These are phyloP conservation scores for Penicillium cinerascens DNA, from an alignment of 495 filamentous ascomycete genomes.

Conservation along the genomic window DNA sequence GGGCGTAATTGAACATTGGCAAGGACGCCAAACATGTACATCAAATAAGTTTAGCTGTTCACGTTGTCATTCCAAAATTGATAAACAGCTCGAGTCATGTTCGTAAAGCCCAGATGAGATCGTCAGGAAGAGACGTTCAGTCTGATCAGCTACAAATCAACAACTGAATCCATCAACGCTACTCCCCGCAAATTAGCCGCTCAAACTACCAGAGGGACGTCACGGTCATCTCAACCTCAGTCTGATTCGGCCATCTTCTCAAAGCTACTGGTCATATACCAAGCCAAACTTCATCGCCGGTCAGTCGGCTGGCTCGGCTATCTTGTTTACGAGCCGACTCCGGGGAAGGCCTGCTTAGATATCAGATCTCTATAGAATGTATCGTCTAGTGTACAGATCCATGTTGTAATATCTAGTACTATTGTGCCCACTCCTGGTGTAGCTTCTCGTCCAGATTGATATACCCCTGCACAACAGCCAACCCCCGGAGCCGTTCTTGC, in stretches of 20 bases:
- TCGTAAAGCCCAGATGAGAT: too few species aligned
- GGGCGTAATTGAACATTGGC: too few species aligned
- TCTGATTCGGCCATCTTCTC: not conserved
- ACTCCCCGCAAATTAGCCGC: not conserved
- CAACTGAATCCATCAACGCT: not conserved
- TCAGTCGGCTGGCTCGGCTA: not conserved
- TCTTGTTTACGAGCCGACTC: not conserved
- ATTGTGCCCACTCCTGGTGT: slow-evolving; percentile 37
- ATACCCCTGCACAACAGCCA: slow-evolving; percentile 52
- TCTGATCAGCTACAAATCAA: not conserved
- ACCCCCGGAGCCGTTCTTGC: slow-evolving; percentile 51
- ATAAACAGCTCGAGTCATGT: too few species aligned
- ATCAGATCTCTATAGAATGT: not conserved
- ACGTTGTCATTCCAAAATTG: slow-evolving; percentile 46
- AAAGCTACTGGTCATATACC: not conserved
- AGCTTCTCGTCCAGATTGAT: slow-evolving; percentile 47
- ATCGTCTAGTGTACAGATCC: not conserved
- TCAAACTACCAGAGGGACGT: not conserved
- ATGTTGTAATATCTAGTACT: not conserved
- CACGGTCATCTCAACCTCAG: not conserved
- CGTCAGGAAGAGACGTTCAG: too few species aligned
- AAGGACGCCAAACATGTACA: too few species aligned
- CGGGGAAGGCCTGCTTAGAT: not conserved
- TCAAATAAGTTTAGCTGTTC: too few species aligned
- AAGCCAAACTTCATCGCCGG: not conserved